phyloP scores from a whole-genome alignment of 495 filamentous ascomycete genomes.

The Umbilicaria muhlenbergii region DNA sequence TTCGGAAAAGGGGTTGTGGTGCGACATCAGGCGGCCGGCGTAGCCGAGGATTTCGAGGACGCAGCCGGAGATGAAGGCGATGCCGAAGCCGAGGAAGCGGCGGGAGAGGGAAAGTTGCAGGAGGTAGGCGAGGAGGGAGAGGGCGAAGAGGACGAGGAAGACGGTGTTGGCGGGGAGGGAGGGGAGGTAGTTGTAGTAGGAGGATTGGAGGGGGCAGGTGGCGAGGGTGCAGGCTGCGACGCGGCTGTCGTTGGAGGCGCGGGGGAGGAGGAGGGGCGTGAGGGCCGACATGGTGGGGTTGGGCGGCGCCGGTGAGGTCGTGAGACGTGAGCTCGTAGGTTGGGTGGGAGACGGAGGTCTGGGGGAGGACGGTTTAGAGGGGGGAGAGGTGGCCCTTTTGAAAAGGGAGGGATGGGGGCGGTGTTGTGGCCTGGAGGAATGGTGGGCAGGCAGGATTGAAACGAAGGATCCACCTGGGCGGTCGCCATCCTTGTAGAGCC shows the following conservation, averaged over 20 bases:
- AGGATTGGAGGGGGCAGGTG: slow-evolving; percentile 5
- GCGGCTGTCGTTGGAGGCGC: not conserved
- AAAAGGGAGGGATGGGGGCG: no score
- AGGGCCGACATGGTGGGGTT: not conserved
- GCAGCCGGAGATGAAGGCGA: slow-evolving; percentile 32
- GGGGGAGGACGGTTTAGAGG: slow-evolving; percentile 9
- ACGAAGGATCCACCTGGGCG: no score
- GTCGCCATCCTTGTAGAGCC: no score
- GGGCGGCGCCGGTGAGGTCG: no score
- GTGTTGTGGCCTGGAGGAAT: no score
- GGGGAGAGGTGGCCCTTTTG: not conserved
- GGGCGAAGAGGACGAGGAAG: slow-evolving; percentile 37
- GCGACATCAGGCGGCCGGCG: slow-evolving; percentile 38
- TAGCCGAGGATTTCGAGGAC: slow-evolving; percentile 38
- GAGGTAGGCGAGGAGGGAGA: slow-evolving; percentile 28
- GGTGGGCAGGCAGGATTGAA: no score
- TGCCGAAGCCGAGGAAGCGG: slow-evolving; percentile 42
- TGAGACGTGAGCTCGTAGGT: not conserved
- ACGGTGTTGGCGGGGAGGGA: slow-evolving; percentile 45
- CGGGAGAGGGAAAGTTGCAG: slow-evolving; percentile 36
- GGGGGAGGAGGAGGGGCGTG: not conserved
- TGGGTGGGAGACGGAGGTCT: not conserved
- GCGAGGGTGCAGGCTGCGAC: not conserved
- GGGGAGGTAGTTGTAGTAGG: slow-evolving; percentile 47
- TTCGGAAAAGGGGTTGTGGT: slow-evolving; percentile 40